These are phyloP conservation scores for Pittosporum tobira DNA, from an alignment of 129 eudicot species.

Conservation along the genomic window DNA sequence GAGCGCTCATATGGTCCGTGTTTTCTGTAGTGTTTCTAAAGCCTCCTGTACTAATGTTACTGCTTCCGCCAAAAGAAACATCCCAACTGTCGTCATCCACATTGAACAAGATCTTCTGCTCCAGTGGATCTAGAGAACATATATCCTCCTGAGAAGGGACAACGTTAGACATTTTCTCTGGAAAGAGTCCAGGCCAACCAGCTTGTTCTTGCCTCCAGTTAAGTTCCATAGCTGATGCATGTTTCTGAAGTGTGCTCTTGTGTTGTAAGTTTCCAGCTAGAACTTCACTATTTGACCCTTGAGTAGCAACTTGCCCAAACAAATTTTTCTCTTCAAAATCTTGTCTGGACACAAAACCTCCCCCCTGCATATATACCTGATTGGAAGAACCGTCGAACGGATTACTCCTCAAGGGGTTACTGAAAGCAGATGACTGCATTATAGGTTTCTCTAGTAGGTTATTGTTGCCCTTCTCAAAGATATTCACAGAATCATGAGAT, in stretches of 20 bases:
- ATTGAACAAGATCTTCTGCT: conserved; percentile 59
- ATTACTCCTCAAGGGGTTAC: conserved; percentile 17
- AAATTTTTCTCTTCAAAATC: conserved; percentile 29
- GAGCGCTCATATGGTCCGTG: conserved; percentile 20
- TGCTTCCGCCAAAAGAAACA: conserved; percentile 20
- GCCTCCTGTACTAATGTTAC: conserved; percentile 25
- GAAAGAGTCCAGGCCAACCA: conserved; percentile 20
- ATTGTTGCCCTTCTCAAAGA: conserved; percentile 24
- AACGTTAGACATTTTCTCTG: conserved; percentile 10
- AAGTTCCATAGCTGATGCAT: conserved; percentile 13
- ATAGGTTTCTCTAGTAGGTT: conserved; percentile 24
- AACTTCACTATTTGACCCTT: conserved; percentile 20
- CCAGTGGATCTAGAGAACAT: conserved; percentile 50
- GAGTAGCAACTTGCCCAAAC: conserved; percentile 38
- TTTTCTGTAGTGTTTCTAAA: conserved; percentile 29
- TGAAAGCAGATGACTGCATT: conserved; percentile 16
- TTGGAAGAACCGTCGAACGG: conserved; percentile 15
- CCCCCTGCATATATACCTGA: conserved; percentile 16
- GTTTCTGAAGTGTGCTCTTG: conserved; percentile 12
- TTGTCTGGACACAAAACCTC: conserved; percentile 11
- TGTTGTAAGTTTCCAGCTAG: conserved; percentile 23
- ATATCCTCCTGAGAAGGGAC: conserved; percentile 28
- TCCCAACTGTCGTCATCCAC: conserved; percentile 41
- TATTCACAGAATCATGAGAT: conserved; percentile 28
- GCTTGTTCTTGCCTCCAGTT: conserved; percentile 35